Base-by-base conservation (phyloP, 2,329 filamentous ascomycete species). In the Cryphonectria carpinicola region DNA sequence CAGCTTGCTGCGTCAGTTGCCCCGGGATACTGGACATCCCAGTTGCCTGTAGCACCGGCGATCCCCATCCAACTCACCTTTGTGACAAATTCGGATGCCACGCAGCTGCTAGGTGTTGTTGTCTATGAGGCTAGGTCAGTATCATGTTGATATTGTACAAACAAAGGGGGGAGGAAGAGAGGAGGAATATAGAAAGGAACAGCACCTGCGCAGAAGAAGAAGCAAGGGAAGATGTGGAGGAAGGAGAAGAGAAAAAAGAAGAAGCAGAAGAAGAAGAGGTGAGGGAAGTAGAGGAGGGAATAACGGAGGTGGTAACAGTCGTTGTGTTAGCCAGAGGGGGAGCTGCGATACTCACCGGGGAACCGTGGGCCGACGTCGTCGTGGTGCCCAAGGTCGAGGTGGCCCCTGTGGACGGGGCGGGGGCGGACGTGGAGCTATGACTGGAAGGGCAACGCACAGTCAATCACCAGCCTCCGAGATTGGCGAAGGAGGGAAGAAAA, bases 41-140 rank as follows among this genome's bases (percentile, higher is more conserved):
- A 72, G 46, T 66, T 60, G 35, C 61, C 66, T 10, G 56, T 54
- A n/a, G 19, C 69, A 32, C 56, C 66, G 22, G 65, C 17, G 54
- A 72, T 66, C 28, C 69, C 69, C 63, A 72, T 71, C 54, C 65
- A 72, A 10, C 62, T 68, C 3, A 71, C 66, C 1, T 61, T 65
- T 28, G 65, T 64, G n/a, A 70, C 28, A 43, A 66, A 72, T 3
- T 58, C 52, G 19, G 71, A 71, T 1, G 71, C 28, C 14, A 63
- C 68, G 22, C 71, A 72, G 65, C 65, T 37, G 49, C 39, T 66
- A 1, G 69, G 56, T 62, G 39, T 60, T 4, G 63, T 37, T 28
- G 49, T n/a, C 70, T 70, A 49, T 39, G 10, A 22, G 22, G n/a
- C 3, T 2, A 43, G 37, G 68, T 70, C 43, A 70, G 64, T 46